These are phyloP conservation scores for Musa beccarii DNA, from an alignment of 176 grass and related monocot genomes.

Conservation along the genomic window DNA sequence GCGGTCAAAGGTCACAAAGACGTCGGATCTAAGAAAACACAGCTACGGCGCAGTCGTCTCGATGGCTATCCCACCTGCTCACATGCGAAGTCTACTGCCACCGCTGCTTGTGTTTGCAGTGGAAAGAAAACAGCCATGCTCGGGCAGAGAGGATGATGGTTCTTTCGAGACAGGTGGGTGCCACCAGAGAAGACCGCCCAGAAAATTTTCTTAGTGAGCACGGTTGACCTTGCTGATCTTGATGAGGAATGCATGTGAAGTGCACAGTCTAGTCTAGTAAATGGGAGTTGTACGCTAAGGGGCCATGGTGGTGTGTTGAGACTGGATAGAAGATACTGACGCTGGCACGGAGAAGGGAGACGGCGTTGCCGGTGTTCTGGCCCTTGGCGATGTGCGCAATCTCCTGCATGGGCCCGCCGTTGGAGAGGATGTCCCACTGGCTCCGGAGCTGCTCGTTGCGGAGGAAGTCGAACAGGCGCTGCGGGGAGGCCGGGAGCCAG, in stretches of 20 bases:
- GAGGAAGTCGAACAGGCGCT: constrained; percentile 74
- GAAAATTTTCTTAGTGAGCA: too few relatives aligned
- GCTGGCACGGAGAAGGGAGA: constrained; percentile 63
- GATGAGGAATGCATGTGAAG: not conserved
- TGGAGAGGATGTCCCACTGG: constrained; percentile 95
- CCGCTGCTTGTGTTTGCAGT: not conserved
- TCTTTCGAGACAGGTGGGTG: too few relatives aligned
- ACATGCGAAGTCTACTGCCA: too few relatives aligned
- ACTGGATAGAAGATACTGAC: constrained; percentile 34
- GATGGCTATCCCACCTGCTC: too few relatives aligned
- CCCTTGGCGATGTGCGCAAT: constrained; percentile 72
- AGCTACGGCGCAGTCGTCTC: too few relatives aligned
- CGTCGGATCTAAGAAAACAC: too few relatives aligned
- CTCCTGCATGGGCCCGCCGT: constrained; percentile 82
- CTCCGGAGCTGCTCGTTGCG: constrained; percentile 41
- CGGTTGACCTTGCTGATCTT: too few relatives aligned
- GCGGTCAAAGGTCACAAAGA: too few relatives aligned
- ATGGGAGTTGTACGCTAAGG: not conserved
- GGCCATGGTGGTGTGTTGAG: constrained; percentile 10
- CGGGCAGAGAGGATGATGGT: too few relatives aligned
- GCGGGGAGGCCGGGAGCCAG: constrained; percentile 60
- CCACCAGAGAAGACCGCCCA: too few relatives aligned
- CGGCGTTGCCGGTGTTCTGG: constrained; percentile 63
- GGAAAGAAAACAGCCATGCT: not conserved
- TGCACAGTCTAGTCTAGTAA: not conserved